Conservation (phyloP, 2,329 filamentous ascomycete genomes). For the Cladosporium sp. region DNA sequence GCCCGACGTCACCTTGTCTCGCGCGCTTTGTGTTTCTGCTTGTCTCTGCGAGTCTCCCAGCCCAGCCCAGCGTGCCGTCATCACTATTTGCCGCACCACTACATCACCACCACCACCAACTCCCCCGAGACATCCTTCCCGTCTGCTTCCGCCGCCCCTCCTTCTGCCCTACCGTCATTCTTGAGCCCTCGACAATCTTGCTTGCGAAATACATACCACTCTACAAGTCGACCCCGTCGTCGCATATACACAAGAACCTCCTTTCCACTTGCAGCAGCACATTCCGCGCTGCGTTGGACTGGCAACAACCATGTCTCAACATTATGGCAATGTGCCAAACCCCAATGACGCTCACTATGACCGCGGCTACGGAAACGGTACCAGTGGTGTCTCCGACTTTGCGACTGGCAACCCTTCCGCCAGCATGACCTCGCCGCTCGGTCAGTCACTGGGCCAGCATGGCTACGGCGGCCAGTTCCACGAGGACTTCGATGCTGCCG, state of each 20-base stretch:
- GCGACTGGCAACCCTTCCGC: constrained; percentile 38
- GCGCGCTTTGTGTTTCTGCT: not conserved
- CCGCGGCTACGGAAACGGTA: constrained; percentile 35
- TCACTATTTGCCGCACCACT: not conserved
- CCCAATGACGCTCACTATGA: constrained; percentile 40
- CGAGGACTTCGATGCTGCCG: constrained; percentile 69
- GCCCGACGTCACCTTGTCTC: constrained; percentile 3
- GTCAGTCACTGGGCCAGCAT: constrained; percentile 39
- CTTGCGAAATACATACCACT: not conserved
- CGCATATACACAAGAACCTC: not conserved
- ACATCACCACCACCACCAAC: not conserved
- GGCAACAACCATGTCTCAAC: constrained; percentile 22
- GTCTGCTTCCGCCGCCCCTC: constrained; percentile 1
- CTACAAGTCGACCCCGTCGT: not conserved
- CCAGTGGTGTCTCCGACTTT: constrained; percentile 38
- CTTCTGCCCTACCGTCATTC: constrained; percentile 5
- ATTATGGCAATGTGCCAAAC: constrained; percentile 42
- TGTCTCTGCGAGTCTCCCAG: not conserved
- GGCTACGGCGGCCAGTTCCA: constrained; percentile 23
- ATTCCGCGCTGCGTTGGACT: constrained; percentile 10
- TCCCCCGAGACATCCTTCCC: not conserved
- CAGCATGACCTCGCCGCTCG: constrained; percentile 36
- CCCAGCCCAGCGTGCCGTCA: not conserved
- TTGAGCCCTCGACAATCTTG: not conserved
- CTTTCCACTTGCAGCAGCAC: not conserved